These are phyloP conservation scores for Hypholoma sublateritium DNA, from an alignment of 768 basidiomycete genomes.

Conservation along the genomic window DNA sequence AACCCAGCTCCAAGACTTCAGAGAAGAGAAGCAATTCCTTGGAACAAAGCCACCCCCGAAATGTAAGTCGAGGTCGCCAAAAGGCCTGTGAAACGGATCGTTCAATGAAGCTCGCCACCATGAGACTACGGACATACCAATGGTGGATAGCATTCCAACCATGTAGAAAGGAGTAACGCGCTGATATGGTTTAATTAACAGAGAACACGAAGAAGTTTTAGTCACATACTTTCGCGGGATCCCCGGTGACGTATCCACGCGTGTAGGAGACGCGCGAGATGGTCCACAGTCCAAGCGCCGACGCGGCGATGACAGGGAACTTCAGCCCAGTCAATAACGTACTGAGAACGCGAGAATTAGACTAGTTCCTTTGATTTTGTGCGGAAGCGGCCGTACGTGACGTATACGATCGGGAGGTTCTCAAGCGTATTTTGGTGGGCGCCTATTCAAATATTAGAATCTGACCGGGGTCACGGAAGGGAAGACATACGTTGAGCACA, in stretches of 20 bases:
- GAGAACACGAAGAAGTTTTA: too few species aligned
- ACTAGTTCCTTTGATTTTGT: not conserved
- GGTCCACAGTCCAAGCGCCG: conserved; percentile 36
- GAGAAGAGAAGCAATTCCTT: not conserved
- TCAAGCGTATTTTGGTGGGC: conserved; percentile 71
- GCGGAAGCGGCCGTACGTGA: conserved; percentile 33
- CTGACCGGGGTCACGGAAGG: not conserved
- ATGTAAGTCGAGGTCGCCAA: not conserved
- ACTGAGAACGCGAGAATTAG: conserved; percentile 20
- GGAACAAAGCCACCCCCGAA: not conserved
- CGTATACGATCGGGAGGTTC: conserved; percentile 41
- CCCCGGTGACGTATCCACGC: conserved; percentile 41
- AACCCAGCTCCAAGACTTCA: not conserved
- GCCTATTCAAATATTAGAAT: conserved; percentile 36
- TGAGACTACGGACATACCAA: not conserved
- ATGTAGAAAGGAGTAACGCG: not conserved
- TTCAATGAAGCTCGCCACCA: not conserved
- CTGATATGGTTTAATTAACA: not conserved
- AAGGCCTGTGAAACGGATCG: not conserved
- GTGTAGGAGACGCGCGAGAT: conserved; percentile 43
- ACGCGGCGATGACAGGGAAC: conserved; percentile 40
- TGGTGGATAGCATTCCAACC: not conserved
- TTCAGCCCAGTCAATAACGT: conserved; percentile 40
- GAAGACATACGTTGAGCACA: conserved; percentile 5
- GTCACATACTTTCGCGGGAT: conserved; percentile 38